Evolutionary conservation across 352 stramenopile genomes (phyloP), one percentile per base, ranked within the genome.

Genomic region (Globisporangium abappressorium): DNA sequence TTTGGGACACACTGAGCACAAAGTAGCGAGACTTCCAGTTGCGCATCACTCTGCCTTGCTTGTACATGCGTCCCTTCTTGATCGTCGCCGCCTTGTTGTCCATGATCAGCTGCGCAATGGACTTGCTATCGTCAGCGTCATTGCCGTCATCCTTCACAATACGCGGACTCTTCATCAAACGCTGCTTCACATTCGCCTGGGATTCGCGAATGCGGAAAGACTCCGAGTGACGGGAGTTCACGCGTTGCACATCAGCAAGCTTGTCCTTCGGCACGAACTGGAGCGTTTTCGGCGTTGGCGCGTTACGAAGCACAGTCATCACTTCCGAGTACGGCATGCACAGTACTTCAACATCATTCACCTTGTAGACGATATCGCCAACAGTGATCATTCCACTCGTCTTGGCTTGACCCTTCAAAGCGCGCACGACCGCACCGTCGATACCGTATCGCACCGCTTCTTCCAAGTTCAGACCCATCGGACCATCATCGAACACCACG

Each of bases 21-120:
- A 95, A 95, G 69, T 95, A 95, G 64, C 87, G 82, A n/a, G 84
- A 91, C 70, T 95, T 95, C 87, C 87, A 95, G 57, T 84, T 87
- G 51, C 82, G 83, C 82, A 93, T 91, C 62, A 95, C 80, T 36
- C 87, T 80, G 20, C 84, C 86, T 63, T 95, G 87, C 73, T 95
- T 93, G 70, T 92, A 95, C 85, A 95, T 95, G 34, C 84, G 82
- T 1, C 87, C 87, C 68, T 95, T 95, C 74, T 95, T 95, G 70
- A 95, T 95, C 20, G 87, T 95, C 28, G 87, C 87, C 30, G 83
- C 81, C 69, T 92, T 81, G 71, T 95, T 95, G 60, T 95, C 84
- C 62, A 93, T 72, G 71, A 95, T 95, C 43, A 95, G 62, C 62
- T 92, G 84, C 51, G 85, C 82, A 46, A 95, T 95, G 43, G 87